These are phyloP conservation scores for Chlorella sp. DNA, from an alignment of 139 green algal species.

Conservation along the genomic window DNA sequence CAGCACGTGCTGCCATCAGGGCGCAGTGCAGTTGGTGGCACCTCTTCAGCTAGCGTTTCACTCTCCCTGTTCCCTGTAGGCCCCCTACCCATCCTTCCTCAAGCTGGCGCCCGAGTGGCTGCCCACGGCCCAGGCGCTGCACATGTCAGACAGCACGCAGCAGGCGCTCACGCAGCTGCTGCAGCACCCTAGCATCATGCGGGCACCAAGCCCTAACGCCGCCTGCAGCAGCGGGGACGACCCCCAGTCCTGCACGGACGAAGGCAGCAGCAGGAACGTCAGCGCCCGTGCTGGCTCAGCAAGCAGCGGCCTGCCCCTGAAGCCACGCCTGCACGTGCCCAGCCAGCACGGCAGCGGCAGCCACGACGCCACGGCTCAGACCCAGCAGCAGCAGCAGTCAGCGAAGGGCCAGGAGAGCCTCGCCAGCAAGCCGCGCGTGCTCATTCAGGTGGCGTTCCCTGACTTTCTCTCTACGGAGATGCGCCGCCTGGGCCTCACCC, in stretches of 20 bases:
- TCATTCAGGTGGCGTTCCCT: neutral
- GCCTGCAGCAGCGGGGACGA: no score
- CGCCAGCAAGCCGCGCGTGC: neutral
- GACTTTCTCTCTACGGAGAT: neutral
- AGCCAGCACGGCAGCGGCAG: neutral
- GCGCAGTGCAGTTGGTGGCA: no score
- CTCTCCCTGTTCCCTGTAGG: neutral
- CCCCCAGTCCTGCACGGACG: no score
- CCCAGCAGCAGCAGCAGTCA: no score
- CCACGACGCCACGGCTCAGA: no score
- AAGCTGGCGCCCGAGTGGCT: neutral
- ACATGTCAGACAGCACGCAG: neutral
- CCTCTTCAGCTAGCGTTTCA: no score
- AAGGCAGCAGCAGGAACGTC: no score
- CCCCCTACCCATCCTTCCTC: neutral
- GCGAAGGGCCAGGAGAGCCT: no score
- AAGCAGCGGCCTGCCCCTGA: no score
- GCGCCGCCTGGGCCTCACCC: neutral
- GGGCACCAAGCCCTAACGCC: neutral
- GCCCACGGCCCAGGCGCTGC: neutral
- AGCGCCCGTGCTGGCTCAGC: no score
- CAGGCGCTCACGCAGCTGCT: neutral
- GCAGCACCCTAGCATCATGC: neutral
- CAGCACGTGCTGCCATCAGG: neutral
- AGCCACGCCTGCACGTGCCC: neutral